Percentiles rank a stretch among this genome's conserved stretches.
Evolutionary conservation across 148 eudicot genomes (phyloP).

Genomic region (Vaccinium macrocarpon): DNA sequence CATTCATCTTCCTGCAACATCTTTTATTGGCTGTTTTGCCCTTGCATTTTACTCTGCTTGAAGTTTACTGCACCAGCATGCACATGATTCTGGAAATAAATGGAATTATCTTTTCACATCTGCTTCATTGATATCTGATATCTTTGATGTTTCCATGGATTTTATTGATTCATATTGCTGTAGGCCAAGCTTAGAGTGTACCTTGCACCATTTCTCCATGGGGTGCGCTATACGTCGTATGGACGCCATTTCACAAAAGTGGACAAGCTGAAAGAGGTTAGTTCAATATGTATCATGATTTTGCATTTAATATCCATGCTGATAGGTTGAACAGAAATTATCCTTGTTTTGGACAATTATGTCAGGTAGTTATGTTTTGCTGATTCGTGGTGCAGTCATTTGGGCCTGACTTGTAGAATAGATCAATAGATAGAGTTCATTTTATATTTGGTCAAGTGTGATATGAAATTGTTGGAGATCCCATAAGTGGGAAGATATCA

Average conservation of each 20-base stretch:
- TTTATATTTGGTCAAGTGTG: neutral
- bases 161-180: slow-evolving; percentile 16
- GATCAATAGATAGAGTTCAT: neutral
- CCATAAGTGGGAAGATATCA: neutral
- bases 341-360: neutral
- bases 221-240: slow-evolving; percentile 85
- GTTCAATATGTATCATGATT: neutral
- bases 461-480: neutral
- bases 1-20: neutral
- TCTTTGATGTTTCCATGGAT: neutral
- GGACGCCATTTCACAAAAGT: slow-evolving; percentile 88
- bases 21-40: neutral
- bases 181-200: slow-evolving; percentile 73
- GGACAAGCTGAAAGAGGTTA: slow-evolving; percentile 77
- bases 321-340: neutral
- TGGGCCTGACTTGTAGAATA: neutral
- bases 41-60: neutral
- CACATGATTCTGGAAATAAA: neutral
- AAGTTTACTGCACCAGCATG: neutral
- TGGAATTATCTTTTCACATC: neutral
- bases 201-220: slow-evolving; percentile 80
- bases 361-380: neutral
- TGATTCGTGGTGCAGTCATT: neutral
- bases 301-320: neutral
- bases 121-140: neutral